Percentiles rank a stretch among this genome's conserved stretches.
Conservation (phyloP, 192 early-diverging fungal genomes). For the Obelidium mucronatum region DNA sequence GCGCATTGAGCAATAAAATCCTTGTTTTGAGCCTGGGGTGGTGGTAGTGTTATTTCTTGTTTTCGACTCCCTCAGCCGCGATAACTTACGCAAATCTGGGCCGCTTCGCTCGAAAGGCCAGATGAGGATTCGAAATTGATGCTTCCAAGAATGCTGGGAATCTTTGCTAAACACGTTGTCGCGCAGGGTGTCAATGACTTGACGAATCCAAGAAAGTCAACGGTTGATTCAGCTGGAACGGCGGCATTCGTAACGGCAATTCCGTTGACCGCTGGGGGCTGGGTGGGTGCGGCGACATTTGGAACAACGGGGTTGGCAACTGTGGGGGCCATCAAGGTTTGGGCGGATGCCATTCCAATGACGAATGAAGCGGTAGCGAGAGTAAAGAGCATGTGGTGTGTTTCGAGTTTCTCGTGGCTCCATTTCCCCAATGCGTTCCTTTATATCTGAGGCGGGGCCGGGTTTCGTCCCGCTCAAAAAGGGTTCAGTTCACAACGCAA, state of each 20-base stretch:
- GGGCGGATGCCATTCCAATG: background rate
- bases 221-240: background rate
- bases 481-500: too few relatives aligned
- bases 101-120: background rate
- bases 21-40: slow-evolving; percentile 14
- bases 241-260: background rate
- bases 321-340: background rate
- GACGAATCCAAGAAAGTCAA: slow-evolving; percentile 7
- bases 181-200: slow-evolving; percentile 20
- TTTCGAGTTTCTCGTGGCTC: too few relatives aligned
- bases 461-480: too few relatives aligned
- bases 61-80: too few relatives aligned
- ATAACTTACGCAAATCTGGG: slow-evolving; percentile 23
- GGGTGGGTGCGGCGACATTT: background rate
- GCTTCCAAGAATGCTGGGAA: background rate
- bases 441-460: background rate
- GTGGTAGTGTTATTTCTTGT: too few relatives aligned
- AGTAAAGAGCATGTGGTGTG: background rate
- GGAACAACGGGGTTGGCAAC: background rate
- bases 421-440: background rate
- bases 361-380: background rate
- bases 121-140: slow-evolving; percentile 4
- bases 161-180: slow-evolving; percentile 4
- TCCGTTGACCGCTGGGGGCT: background rate
- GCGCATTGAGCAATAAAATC: slow-evolving; percentile 10